A percentile compares a stretch with the other conserved stretches of the same genome.
These are phyloP conservation scores for Psidium guajava DNA, from an alignment of 345 rosid genomes.

Conservation along the genomic window DNA sequence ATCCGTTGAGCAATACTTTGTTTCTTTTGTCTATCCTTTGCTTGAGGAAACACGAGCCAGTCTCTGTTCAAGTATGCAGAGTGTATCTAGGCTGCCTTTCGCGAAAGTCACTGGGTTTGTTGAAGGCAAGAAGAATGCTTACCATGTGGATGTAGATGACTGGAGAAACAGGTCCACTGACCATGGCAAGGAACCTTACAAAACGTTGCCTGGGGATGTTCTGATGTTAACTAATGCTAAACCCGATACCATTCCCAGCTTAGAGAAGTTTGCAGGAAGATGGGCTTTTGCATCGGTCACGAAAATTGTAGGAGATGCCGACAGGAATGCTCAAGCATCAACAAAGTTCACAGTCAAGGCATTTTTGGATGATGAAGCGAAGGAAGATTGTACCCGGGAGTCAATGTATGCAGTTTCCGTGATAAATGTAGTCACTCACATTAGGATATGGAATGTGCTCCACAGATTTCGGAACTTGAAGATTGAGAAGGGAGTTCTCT, in stretches of 20 bases:
- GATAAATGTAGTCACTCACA: neutral
- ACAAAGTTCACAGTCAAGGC: neutral
- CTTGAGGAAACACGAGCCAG: conserved; percentile 13
- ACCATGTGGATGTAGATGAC: neutral
- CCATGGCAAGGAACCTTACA: neutral
- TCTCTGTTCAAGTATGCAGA: conserved; percentile 4
- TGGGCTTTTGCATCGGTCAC: conserved; percentile 7
- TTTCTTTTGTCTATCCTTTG: conserved; percentile 1
- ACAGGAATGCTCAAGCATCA: neutral
- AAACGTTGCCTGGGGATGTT: conserved; percentile 3
- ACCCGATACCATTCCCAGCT: neutral
- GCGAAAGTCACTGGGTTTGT: neutral
- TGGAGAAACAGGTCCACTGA: conserved; percentile 3
- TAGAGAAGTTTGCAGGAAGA: neutral
- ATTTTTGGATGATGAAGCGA: neutral
- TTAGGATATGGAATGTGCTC: neutral
- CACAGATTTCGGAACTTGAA: neutral
- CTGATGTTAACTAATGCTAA: conserved; percentile 1
- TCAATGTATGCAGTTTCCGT: neutral
- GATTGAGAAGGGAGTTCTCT: neutral
- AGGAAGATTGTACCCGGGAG: neutral
- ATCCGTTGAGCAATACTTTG: conserved; percentile 2
- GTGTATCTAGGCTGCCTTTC: conserved; percentile 1
- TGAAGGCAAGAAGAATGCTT: neutral
- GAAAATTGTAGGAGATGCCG: neutral